Evolutionary conservation across 768 basidiomycete species (phyloP).

Genomic region (Exidia glandulosa): DNA sequence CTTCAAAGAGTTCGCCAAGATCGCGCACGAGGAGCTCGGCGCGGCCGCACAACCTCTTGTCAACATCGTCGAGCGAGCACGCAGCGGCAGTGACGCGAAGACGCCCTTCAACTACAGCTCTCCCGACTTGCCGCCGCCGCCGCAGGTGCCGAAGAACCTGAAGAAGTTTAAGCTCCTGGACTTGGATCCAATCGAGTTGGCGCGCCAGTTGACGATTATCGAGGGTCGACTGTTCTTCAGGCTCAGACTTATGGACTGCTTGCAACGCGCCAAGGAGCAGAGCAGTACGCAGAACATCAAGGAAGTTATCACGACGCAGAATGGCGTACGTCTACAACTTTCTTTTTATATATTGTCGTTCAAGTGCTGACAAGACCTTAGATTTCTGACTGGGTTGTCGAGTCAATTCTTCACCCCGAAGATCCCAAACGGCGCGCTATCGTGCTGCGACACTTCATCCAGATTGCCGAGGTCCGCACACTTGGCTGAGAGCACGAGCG

Average conservation of each 20-base stretch:
- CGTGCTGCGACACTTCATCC: slow-evolving; percentile 82
- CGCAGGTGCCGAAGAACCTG: slow-evolving; percentile 59
- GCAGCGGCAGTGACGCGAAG: slow-evolving; percentile 42
- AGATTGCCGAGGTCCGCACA: slow-evolving; percentile 72
- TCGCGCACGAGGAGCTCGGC: slow-evolving; percentile 52
- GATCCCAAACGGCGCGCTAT: slow-evolving; percentile 74
- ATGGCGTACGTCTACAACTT: slow-evolving; percentile 42
- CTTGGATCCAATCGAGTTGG: slow-evolving; percentile 80
- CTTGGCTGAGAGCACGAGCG: background rate
- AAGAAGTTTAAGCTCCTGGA: slow-evolving; percentile 76
- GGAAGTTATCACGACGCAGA: slow-evolving; percentile 77
- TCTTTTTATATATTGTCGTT: background rate
- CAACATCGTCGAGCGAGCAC: slow-evolving; percentile 63
- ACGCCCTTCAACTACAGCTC: slow-evolving; percentile 47
- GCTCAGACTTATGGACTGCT: slow-evolving; percentile 83
- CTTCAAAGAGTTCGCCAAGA: slow-evolving; percentile 64
- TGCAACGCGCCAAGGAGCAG: slow-evolving; percentile 73
- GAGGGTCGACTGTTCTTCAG: slow-evolving; percentile 79
- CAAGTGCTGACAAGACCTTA: slow-evolving; percentile 16
- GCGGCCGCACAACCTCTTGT: slow-evolving; percentile 68
- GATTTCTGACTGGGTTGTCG: slow-evolving; percentile 92
- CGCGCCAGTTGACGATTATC: slow-evolving; percentile 85
- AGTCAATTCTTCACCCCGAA: slow-evolving; percentile 64
- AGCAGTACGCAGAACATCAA: slow-evolving; percentile 75
- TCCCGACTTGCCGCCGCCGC: slow-evolving; percentile 52